Evolutionary conservation across 2,329 filamentous ascomycete genomes (phyloP).

Genomic region (Ophiostoma fasciatum): DNA sequence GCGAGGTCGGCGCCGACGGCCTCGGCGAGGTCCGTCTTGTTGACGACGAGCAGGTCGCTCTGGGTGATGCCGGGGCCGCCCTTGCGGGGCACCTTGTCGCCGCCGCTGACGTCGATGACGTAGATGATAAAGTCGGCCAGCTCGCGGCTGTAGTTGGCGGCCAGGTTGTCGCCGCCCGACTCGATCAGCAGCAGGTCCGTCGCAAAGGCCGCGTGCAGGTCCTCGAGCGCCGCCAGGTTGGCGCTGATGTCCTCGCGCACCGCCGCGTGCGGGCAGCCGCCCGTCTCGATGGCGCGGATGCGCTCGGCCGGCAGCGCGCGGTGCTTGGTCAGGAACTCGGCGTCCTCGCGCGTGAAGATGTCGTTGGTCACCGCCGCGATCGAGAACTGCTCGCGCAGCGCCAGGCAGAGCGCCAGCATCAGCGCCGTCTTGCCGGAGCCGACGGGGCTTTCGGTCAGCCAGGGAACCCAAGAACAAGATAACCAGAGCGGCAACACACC

Average conservation of each 20-base stretch:
- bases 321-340: conserved; percentile 87
- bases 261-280: conserved; percentile 90
- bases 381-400: conserved; percentile 65
- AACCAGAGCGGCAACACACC: conserved; percentile 39
- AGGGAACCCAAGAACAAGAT: background rate
- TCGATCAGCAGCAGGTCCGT: conserved; percentile 87
- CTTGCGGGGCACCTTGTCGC: conserved; percentile 93
- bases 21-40: conserved; percentile 92
- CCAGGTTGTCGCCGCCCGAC: conserved; percentile 88
- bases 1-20: conserved; percentile 76
- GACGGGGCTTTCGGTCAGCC: conserved; percentile 52
- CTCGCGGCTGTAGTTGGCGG: conserved; percentile 90
- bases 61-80: conserved; percentile 95
- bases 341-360: conserved; percentile 97
- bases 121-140: conserved; percentile 97
- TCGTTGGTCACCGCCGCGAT: conserved; percentile 97
- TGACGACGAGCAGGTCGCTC: conserved; percentile 83
- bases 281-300: conserved; percentile 93
- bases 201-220: conserved; percentile 67
- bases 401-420: conserved; percentile 84
- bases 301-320: conserved; percentile 66
- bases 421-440: conserved; percentile 95
- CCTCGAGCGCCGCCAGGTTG: conserved; percentile 84
- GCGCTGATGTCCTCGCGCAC: conserved; percentile 93
- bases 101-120: conserved; percentile 91